A percentile compares a stretch with the other conserved stretches of the same genome.
Conservation (phyloP, 768 basidiomycete species). For the Tricholoma flavovirens region DNA sequence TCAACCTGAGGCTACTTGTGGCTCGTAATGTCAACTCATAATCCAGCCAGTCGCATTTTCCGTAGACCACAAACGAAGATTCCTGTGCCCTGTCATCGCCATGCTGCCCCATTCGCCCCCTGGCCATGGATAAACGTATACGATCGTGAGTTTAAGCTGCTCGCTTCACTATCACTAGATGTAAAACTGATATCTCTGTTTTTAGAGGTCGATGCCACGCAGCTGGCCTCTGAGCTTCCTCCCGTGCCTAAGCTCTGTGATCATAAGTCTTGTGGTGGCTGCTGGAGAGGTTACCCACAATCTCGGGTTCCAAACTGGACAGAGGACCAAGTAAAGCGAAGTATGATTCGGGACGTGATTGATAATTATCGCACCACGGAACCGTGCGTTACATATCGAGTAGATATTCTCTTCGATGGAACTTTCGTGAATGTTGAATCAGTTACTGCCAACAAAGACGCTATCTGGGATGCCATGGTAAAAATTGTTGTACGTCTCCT, state of each 20-base stretch:
- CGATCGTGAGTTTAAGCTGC: constrained; percentile 23
- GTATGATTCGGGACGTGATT: constrained; percentile 34
- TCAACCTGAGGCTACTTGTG: not conserved
- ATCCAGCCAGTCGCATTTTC: not conserved
- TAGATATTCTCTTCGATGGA: constrained; percentile 35
- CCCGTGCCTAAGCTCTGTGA: constrained; percentile 33
- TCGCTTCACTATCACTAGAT: not conserved
- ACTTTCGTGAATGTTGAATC: constrained; percentile 28
- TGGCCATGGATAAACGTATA: constrained; percentile 43
- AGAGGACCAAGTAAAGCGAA: constrained; percentile 33
- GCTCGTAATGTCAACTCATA: not conserved
- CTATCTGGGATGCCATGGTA: constrained; percentile 34
- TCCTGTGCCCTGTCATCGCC: constrained; percentile 35
- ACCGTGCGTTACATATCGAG: constrained; percentile 30
- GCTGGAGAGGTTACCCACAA: constrained; percentile 39
- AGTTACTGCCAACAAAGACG: constrained; percentile 18
- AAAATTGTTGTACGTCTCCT: constrained; percentile 26
- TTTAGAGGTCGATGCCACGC: constrained; percentile 30
- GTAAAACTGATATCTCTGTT: not conserved
- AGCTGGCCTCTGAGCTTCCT: constrained; percentile 26
- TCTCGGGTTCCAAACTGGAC: constrained; percentile 59
- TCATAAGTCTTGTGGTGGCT: constrained; percentile 30
- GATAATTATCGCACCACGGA: constrained; percentile 1
- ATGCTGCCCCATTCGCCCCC: constrained; percentile 41
- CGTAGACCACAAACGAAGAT: constrained; percentile 8